phyloP scores from a whole-genome alignment of 176 grass and related monocot genomes.

The Avena atlantica region DNA sequence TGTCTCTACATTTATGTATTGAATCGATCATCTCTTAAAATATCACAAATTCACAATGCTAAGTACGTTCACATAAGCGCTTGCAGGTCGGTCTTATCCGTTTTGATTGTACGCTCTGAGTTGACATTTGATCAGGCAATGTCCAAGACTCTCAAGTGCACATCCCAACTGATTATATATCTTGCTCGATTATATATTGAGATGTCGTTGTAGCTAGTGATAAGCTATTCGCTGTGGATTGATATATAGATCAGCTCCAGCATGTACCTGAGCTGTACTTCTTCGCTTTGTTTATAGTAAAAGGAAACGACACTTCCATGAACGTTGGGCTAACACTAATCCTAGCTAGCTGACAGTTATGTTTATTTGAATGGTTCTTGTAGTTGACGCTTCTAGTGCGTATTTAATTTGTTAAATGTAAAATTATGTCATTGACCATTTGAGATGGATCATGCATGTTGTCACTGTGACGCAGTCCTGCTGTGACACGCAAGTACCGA shows the following conservation, averaged over 20 bases:
- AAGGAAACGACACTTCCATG: background rate
- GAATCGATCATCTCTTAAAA: no score
- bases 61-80: no score
- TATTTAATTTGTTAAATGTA: no score
- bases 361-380: background rate
- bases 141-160: background rate
- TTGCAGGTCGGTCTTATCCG: background rate
- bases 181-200: background rate
- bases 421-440: no score
- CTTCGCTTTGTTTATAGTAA: background rate
- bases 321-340: conserved; percentile 11
- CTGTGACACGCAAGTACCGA: no score
- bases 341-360: background rate
- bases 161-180: background rate
- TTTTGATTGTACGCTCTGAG: background rate
- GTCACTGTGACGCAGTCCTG: no score
- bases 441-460: no score
- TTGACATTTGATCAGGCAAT: conserved; percentile 22
- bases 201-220: background rate
- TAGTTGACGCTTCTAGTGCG: background rate
- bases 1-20: no score
- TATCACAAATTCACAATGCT: no score
- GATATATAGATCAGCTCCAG: background rate
- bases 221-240: conserved; percentile 3
- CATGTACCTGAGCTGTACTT: conserved; percentile 27